Base-by-base conservation (phyloP, 2,329 filamentous ascomycete genomes). In the Trichophaea hybrida region DNA sequence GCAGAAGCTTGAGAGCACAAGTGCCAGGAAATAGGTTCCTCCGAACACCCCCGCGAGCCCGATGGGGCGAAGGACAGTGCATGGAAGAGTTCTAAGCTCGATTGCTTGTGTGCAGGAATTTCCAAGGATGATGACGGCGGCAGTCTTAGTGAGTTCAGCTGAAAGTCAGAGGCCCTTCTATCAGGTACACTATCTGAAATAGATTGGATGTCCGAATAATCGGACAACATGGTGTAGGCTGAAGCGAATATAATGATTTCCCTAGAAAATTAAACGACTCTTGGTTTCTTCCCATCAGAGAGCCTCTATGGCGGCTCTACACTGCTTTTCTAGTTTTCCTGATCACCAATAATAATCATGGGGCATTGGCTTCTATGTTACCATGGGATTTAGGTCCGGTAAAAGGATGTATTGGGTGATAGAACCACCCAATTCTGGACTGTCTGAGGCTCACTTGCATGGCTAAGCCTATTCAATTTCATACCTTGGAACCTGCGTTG, bases 61-160 rank as follows among this genome's bases (percentile, higher is more conserved):
- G 31, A 32, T n/a, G 32, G 50, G 13, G 50, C 37, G 13, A 53
- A 32, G 13, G 7, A n/a, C 32, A n/a, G 13, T 31, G 50, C 10
- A 35, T 53, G 34, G 31, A 33, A 53, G 12, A 53, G 31, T 53
- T 37, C 13, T 8, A 53, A 53, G 34, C 24, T 13, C n/a, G 15
- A n/a, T 13, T 31, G 5, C 13, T 53, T 5, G 32, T 53, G 50
- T 12, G 13, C 24, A 37, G 32, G 33, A 8, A 51, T 43, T 10
- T 51, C n/a, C 48, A 51, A 51, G 48, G 50, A 35, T 53, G 50
- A 32, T n/a, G 50, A 53, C n/a, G 50, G 33, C 32, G 50, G 50
- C 12, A 53, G 33, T 5, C 31, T 37, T 32, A 37, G 32, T 35
- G 32, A n/a, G 33, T 53, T n/a, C 50, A 53, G 31, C 50, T 35